These are phyloP conservation scores for Candida sonorensis DNA, from an alignment of 805 yeast species.

Conservation along the genomic window DNA sequence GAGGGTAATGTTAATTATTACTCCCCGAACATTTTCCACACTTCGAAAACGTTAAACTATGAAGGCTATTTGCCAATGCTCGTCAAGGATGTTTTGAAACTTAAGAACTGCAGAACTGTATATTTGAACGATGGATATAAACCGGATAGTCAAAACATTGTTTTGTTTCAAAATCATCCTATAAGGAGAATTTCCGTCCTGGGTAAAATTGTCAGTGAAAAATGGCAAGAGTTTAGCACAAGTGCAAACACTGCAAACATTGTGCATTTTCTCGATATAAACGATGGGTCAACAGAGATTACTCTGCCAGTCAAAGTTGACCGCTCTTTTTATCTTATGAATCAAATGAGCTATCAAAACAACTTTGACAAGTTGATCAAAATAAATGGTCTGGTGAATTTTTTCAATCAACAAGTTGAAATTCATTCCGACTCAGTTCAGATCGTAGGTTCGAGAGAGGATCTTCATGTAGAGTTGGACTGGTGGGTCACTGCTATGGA, in stretches of 20 bases:
- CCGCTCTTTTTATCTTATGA: conserved; percentile 10
- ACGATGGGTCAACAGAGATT: conserved; percentile 24
- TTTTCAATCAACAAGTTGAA: conserved; percentile 20
- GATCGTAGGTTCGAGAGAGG: conserved; percentile 15
- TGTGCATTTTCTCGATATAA: conserved; percentile 20
- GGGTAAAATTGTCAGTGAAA: conserved; percentile 33
- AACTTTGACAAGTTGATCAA: conserved; percentile 22
- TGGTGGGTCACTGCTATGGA: conserved; percentile 31
- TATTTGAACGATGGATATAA: conserved; percentile 22
- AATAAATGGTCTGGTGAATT: conserved; percentile 19
- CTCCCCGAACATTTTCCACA: conserved; percentile 28
- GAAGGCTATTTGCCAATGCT: conserved; percentile 24
- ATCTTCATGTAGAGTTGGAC: conserved; percentile 24
- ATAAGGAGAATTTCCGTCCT: conserved; percentile 26
- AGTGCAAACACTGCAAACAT: neutral
- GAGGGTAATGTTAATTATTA: conserved; percentile 25
- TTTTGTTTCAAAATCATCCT: conserved; percentile 38
- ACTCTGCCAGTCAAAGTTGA: conserved; percentile 10
- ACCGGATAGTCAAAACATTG: conserved; percentile 11
- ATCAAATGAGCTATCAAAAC: conserved; percentile 16
- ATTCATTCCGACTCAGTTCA: conserved; percentile 24
- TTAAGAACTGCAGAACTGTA: conserved; percentile 14
- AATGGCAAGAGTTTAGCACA: conserved; percentile 10
- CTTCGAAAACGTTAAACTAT: conserved; percentile 23
- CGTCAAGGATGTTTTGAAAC: conserved; percentile 22